Percentiles rank a stretch among this genome's conserved stretches.
These are phyloP conservation scores for Byssothecium circinans DNA, from an alignment of 2,329 filamentous ascomycete genomes.

Conservation along the genomic window DNA sequence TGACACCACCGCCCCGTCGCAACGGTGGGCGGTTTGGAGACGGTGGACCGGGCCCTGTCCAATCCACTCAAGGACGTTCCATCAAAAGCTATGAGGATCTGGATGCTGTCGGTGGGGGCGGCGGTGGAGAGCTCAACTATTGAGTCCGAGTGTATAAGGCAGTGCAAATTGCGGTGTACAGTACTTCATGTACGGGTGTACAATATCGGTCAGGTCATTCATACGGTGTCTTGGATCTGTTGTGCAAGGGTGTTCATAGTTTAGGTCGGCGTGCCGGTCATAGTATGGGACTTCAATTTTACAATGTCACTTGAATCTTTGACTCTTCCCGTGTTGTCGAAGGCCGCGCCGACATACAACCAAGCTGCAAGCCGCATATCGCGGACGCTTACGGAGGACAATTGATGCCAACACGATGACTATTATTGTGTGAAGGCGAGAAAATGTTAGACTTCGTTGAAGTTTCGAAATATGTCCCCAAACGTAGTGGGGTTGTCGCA, in stretches of 20 bases:
- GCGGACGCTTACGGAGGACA: no score
- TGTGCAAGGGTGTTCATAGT: background rate
- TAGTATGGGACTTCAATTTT: no score
- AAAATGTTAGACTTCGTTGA: no score
- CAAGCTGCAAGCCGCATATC: no score
- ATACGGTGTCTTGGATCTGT: background rate
- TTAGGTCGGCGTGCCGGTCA: no score
- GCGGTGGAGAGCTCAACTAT: conserved; percentile 87
- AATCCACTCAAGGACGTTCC: conserved; percentile 89
- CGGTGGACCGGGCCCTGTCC: conserved; percentile 77
- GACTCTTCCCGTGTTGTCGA: no score
- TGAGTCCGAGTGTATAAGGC: conserved; percentile 43
- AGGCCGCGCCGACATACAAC: no score
- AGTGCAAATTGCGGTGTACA: background rate
- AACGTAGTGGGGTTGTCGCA: no score
- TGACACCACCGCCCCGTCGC: conserved; percentile 52
- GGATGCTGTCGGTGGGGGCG: conserved; percentile 68
- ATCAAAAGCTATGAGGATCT: conserved; percentile 97
- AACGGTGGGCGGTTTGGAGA: conserved; percentile 66
- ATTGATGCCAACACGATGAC: no score
- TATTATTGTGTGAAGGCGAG: no score
- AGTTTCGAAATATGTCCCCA: no score
- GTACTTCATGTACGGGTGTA: background rate
- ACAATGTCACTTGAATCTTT: no score
- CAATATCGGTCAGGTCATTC: background rate